A percentile compares a stretch with the other conserved stretches of the same genome.
Evolutionary conservation across 495 filamentous ascomycete species (phyloP).

Genomic region (Immersiella caudata): DNA sequence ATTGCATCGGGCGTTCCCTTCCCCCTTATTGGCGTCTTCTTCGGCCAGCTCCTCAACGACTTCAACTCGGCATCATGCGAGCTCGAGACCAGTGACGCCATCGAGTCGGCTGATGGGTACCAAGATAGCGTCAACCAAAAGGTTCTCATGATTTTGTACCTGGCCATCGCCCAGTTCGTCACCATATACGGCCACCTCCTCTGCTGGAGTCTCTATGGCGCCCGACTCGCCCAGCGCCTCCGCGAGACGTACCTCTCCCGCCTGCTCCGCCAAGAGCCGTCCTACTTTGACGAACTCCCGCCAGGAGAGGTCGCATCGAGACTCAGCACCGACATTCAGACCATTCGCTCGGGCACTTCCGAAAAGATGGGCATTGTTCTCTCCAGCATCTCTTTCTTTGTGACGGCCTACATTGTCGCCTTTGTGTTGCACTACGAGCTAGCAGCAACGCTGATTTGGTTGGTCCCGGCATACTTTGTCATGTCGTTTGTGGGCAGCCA

Average conservation of each 20-base stretch:
- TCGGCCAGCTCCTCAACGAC: constrained; percentile 68
- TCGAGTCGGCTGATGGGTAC: constrained; percentile 28
- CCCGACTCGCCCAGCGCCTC: constrained; percentile 63
- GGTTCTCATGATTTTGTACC: constrained; percentile 63
- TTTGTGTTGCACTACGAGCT: constrained; percentile 61
- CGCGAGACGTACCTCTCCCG: constrained; percentile 60
- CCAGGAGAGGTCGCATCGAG: constrained; percentile 64
- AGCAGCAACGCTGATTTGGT: constrained; percentile 57
- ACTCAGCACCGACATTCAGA: constrained; percentile 62
- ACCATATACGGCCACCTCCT: constrained; percentile 58
- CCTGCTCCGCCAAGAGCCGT: constrained; percentile 62
- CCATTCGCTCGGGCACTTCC: constrained; percentile 63
- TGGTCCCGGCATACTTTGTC: constrained; percentile 66
- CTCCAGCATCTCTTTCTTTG: constrained; percentile 61
- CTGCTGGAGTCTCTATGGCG: constrained; percentile 64
- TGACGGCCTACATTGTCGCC: constrained; percentile 65
- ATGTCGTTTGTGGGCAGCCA: constrained; percentile 65
- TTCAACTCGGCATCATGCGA: constrained; percentile 62
- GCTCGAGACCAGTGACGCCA: constrained; percentile 25
- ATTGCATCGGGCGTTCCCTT: constrained; percentile 69
- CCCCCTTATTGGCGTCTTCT: constrained; percentile 68
- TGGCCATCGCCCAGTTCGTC: constrained; percentile 64
- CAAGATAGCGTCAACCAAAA: constrained; percentile 53
- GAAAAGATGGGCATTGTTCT: constrained; percentile 69
- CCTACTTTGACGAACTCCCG: constrained; percentile 61